Conservation (phyloP, 257 asterid genomes). For the Gardenia jasminoides region DNA sequence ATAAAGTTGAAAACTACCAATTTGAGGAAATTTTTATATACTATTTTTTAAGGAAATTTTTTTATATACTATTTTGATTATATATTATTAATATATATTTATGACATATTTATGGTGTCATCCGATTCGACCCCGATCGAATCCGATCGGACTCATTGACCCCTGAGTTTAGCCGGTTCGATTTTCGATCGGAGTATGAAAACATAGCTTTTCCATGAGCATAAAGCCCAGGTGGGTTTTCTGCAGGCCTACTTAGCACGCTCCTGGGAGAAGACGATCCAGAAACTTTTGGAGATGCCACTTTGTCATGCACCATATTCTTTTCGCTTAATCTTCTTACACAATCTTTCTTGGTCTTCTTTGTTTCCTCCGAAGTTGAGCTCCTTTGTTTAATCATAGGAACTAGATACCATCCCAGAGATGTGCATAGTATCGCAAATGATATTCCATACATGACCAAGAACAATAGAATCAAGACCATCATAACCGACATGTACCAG, state of each 20-base stretch:
- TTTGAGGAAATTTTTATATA: no score
- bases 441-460: slow-evolving; percentile 44
- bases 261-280: slow-evolving; percentile 24
- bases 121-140: no score
- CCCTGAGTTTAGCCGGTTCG: no score
- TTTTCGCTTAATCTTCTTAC: slow-evolving; percentile 32
- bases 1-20: no score
- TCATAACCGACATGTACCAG: slow-evolving; percentile 21
- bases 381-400: slow-evolving; percentile 27
- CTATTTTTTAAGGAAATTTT: no score
- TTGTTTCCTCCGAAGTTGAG: slow-evolving; percentile 1
- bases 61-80: no score
- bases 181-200: no score
- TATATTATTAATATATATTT: no score
- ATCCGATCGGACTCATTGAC: no score
- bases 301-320: slow-evolving; percentile 12
- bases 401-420: slow-evolving; percentile 50
- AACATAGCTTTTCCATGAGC: no score
- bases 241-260: slow-evolving; percentile 26
- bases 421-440: slow-evolving; percentile 54
- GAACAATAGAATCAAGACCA: slow-evolving; percentile 41
- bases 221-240: slow-evolving; percentile 16
- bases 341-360: slow-evolving; percentile 28
- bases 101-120: no score
- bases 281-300: slow-evolving; percentile 34